Evolutionary conservation across 345 rosid species (phyloP).

Genomic region (Raphanus raphanistrum): DNA sequence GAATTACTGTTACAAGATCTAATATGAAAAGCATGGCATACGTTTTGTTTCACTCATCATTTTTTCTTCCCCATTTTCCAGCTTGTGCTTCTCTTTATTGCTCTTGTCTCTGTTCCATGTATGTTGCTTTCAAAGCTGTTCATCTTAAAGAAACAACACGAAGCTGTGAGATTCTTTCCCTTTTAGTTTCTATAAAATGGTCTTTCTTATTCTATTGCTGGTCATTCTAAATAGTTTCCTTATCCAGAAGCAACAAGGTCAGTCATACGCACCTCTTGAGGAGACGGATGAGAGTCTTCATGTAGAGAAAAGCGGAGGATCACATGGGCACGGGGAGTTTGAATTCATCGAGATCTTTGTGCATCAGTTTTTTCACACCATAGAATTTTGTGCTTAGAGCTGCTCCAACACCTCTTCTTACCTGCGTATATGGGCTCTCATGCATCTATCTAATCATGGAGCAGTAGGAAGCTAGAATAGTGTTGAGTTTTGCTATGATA

Average conservation of each 20-base stretch:
- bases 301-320: conserved; percentile 54
- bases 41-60: not conserved
- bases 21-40: not conserved
- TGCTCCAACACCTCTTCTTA: conserved; percentile 97
- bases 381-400: conserved; percentile 96
- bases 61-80: conserved; percentile 35
- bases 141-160: conserved; percentile 81
- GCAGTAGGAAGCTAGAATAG: not conserved
- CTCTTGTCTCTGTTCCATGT: conserved; percentile 93
- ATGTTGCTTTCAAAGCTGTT: conserved; percentile 95
- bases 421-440: conserved; percentile 95
- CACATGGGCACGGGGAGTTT: conserved; percentile 81
- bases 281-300: conserved; percentile 77
- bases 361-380: conserved; percentile 93
- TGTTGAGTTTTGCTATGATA: not conserved
- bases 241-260: conserved; percentile 85
- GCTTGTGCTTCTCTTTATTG: conserved; percentile 65
- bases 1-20: conserved; percentile 15
- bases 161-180: conserved; percentile 47
- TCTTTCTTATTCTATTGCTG: not conserved
- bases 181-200: not conserved
- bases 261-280: conserved; percentile 57
- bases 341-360: conserved; percentile 96
- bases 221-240: conserved; percentile 6
- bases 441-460: conserved; percentile 44